phyloP scores from a whole-genome alignment of 345 rosid genomes.

The Camelina hispida region DNA sequence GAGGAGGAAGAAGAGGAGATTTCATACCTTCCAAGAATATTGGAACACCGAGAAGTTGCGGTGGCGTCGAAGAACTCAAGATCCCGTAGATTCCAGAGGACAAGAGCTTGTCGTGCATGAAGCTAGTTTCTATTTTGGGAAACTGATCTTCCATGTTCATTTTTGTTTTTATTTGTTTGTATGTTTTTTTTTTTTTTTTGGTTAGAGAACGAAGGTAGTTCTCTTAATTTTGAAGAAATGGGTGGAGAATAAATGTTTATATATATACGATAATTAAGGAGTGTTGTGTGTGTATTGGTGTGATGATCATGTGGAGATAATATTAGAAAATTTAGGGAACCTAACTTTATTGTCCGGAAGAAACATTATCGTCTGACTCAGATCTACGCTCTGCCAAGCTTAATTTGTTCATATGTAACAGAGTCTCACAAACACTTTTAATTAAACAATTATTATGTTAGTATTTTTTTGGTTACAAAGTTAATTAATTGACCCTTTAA shows the following conservation, averaged over 20 bases:
- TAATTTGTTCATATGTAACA: conserved; percentile 41
- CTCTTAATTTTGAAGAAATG: conserved; percentile 25
- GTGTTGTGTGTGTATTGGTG: conserved; percentile 33
- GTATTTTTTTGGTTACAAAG: conserved; percentile 10
- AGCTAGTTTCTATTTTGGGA: conserved; percentile 59
- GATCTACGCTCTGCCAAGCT: conserved; percentile 47
- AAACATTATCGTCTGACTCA: conserved; percentile 53
- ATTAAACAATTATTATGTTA: conserved; percentile 32
- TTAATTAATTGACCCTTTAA: conserved; percentile 33
- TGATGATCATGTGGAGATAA: conserved; percentile 39
- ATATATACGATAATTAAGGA: conserved; percentile 46
- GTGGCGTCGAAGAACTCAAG: conserved; percentile 41
- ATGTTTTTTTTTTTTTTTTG: conserved; percentile 3
- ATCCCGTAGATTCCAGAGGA: conserved; percentile 49
- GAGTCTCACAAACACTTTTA: conserved; percentile 43
- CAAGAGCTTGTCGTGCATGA: conserved; percentile 51
- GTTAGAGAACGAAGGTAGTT: conserved; percentile 28
- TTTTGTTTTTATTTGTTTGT: conserved; percentile 1
- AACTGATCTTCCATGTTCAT: conserved; percentile 53
- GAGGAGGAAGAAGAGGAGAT: conserved; percentile 31
- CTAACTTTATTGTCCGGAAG: conserved; percentile 43
- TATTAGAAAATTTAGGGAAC: conserved; percentile 43
- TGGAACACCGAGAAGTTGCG: conserved; percentile 47
- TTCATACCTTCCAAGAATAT: conserved; percentile 50
- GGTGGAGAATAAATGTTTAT: conserved; percentile 52